These are phyloP conservation scores for Rhynchosporium secalis DNA, from an alignment of 2,329 filamentous ascomycete genomes.

Conservation along the genomic window DNA sequence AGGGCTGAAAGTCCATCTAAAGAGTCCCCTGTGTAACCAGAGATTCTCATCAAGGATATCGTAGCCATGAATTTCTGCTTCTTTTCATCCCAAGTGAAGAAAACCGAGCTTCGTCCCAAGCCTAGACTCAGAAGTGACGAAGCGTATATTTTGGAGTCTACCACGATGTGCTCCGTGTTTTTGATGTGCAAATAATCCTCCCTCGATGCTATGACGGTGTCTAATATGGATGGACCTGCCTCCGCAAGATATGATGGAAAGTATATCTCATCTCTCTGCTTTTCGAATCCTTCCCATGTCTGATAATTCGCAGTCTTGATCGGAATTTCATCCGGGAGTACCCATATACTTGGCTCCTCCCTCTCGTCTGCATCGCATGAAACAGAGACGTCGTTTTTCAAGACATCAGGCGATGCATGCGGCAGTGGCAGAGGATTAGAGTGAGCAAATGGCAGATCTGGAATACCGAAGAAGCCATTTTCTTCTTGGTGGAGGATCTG, in stretches of 20 bases:
- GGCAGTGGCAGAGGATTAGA: conserved; percentile 21
- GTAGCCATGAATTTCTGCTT: conserved; percentile 53
- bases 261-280: conserved; percentile 43
- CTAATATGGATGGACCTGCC: conserved; percentile 63
- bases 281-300: conserved; percentile 70
- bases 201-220: conserved; percentile 55
- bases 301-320: conserved; percentile 47
- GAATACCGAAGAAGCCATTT: conserved; percentile 37
- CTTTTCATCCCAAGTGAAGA: conserved; percentile 63
- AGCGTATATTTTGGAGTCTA: conserved; percentile 52
- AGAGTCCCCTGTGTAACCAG: conserved; percentile 52
- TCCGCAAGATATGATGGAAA: conserved; percentile 64
- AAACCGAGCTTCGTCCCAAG: conserved; percentile 69
- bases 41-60: conserved; percentile 51
- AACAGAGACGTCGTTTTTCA: conserved; percentile 12
- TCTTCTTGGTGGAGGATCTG: conserved; percentile 20
- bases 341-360: conserved; percentile 49
- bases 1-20: conserved; percentile 45
- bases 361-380: conserved; percentile 33
- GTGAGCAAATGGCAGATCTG: conserved; percentile 31
- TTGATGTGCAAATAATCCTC: conserved; percentile 45
- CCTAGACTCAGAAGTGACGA: conserved; percentile 64
- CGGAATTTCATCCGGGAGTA: conserved; percentile 41
- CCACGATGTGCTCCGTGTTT: conserved; percentile 45
- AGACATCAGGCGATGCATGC: conserved; percentile 12